Conservation (phyloP, 2,329 filamentous ascomycete species). For the Xylariales sp. region DNA sequence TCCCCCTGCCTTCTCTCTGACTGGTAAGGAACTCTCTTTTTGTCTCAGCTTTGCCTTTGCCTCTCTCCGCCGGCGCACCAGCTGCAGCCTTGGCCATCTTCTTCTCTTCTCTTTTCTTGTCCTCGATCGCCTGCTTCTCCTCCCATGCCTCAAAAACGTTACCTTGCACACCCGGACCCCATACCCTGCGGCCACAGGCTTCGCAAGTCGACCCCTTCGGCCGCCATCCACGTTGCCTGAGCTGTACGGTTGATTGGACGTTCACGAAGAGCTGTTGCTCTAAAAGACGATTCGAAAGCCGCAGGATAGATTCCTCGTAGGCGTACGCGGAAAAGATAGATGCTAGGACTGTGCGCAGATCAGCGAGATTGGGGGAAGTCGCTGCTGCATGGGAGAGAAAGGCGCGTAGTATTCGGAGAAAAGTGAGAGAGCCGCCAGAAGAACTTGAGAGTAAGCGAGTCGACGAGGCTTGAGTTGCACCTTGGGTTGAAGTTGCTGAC, state of each 20-base stretch:
- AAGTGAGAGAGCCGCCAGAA: constrained; percentile 61
- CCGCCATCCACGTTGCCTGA: constrained; percentile 83
- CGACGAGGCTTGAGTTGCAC: constrained; percentile 21
- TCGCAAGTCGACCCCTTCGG: constrained; percentile 85
- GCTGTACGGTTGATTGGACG: constrained; percentile 67
- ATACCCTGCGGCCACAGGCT: constrained; percentile 73
- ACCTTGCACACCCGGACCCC: constrained; percentile 80
- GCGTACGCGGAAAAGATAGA: constrained; percentile 95
- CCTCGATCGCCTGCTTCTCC: constrained; percentile 47
- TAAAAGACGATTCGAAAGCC: constrained; percentile 78
- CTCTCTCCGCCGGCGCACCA: constrained; percentile 25
- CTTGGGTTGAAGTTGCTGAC: constrained; percentile 61
- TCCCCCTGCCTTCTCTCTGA: constrained; percentile 33
- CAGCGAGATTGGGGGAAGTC: constrained; percentile 78
- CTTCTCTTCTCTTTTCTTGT: constrained; percentile 38
- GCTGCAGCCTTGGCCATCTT: constrained; percentile 31
- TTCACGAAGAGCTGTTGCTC: constrained; percentile 85
- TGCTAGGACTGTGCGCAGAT: constrained; percentile 76
- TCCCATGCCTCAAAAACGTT: constrained; percentile 82
- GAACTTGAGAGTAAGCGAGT: constrained; percentile 29
- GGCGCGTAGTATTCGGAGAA: constrained; percentile 81
- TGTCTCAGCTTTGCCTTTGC: constrained; percentile 30
- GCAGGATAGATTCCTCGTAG: constrained; percentile 86
- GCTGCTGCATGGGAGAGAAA: constrained; percentile 81
- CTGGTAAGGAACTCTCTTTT: constrained; percentile 13